phyloP scores from a whole-genome alignment of 1,284 basidiomycete species.

The Mrakiaceae sp. region DNA sequence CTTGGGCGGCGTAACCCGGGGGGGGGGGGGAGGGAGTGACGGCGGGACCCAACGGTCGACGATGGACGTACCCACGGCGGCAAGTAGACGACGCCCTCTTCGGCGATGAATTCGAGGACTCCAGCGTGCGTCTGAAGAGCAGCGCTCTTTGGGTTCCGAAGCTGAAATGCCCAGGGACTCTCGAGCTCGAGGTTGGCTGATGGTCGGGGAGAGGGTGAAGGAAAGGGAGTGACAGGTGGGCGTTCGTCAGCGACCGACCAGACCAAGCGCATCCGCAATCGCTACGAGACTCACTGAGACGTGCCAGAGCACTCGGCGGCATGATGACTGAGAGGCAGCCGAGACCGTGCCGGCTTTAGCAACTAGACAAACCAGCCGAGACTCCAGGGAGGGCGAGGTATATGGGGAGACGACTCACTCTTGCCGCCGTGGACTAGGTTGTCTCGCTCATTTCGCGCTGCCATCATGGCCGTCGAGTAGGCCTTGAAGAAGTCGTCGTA shows the following conservation, averaged over 20 bases:
- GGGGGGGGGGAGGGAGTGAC: too few species aligned
- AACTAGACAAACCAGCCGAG: neutral
- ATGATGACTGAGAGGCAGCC: constrained; percentile 64
- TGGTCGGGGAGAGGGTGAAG: neutral
- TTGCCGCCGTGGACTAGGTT: constrained; percentile 69
- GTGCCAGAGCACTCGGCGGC: constrained; percentile 88
- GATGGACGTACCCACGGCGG: constrained; percentile 65
- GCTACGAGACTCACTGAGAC: constrained; percentile 46
- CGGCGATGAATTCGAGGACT: constrained; percentile 97
- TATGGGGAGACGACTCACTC: constrained; percentile 49
- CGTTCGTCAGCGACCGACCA: neutral
- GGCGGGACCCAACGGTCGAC: too few species aligned
- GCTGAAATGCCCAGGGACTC: constrained; percentile 90
- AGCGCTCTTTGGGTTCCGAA: constrained; percentile 79
- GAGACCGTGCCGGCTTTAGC: neutral
- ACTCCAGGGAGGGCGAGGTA: constrained; percentile 19
- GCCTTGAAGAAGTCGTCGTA: constrained; percentile 38
- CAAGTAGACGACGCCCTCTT: constrained; percentile 88
- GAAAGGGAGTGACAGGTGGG: neutral
- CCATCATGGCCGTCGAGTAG: constrained; percentile 36
- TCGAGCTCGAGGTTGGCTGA: constrained; percentile 73
- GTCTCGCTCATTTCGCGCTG: constrained; percentile 29
- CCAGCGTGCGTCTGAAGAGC: constrained; percentile 81
- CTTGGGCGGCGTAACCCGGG: too few species aligned
- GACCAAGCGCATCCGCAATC: too few species aligned